phyloP scores from a whole-genome alignment of 257 asterid species.

The Craterostigma plantagineum region DNA sequence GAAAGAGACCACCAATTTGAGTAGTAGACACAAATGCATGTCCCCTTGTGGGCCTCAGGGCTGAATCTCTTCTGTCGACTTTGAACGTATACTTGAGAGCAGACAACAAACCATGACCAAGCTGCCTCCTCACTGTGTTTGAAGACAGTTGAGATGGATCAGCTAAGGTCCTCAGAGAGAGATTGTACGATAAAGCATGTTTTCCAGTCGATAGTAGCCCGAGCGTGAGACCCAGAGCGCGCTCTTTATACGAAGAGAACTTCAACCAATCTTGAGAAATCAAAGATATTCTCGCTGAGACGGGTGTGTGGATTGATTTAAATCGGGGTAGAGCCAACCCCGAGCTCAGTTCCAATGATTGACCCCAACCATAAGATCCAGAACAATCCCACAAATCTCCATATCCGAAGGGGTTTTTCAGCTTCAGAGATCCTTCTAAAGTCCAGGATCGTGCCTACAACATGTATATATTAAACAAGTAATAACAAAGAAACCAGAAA shows the following conservation, averaged over 20 bases:
- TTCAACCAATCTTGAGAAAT: constrained; percentile 94
- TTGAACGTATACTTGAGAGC: constrained; percentile 63
- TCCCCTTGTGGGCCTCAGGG: constrained; percentile 78
- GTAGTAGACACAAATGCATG: constrained; percentile 71
- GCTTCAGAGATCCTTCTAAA: constrained; percentile 48
- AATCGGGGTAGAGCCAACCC: constrained; percentile 75
- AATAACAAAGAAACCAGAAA: constrained; percentile 8
- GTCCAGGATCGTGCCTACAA: constrained; percentile 82
- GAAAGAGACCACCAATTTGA: constrained; percentile 73
- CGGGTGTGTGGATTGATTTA: constrained; percentile 41
- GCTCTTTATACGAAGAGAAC: constrained; percentile 80
- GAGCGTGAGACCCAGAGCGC: constrained; percentile 58
- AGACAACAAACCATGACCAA: constrained; percentile 74
- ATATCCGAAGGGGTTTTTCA: constrained; percentile 78
- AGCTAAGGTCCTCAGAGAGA: constrained; percentile 70
- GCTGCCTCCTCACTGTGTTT: constrained; percentile 77
- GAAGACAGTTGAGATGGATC: constrained; percentile 92
- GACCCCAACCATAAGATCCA: constrained; percentile 74
- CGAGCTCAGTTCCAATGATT: constrained; percentile 53
- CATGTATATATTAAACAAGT: constrained; percentile 16
- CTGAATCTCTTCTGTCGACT: constrained; percentile 61
- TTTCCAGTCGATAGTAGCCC: constrained; percentile 48
- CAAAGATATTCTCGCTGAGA: constrained; percentile 53
- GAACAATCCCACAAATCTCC: constrained; percentile 95
- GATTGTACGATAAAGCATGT: constrained; percentile 65